Evolutionary conservation across 495 filamentous ascomycete species (phyloP).

Genomic region (Podospora fimiseda): DNA sequence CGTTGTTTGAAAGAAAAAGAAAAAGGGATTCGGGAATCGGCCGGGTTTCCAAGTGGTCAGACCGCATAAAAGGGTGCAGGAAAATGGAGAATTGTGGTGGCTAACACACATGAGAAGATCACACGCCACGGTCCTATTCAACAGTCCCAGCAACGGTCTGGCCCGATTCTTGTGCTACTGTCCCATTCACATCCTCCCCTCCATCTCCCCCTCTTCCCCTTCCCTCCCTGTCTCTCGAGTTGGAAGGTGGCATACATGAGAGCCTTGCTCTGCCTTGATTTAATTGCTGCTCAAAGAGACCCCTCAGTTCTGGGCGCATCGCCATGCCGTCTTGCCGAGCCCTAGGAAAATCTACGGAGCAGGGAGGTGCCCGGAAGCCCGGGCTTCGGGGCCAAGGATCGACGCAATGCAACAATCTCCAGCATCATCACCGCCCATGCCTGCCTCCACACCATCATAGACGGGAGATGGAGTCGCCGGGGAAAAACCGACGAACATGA

Average conservation of each 20-base stretch:
- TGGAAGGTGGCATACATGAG: slow-evolving; percentile 7
- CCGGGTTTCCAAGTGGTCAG: neutral
- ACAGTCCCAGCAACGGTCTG: neutral
- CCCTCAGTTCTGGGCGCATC: neutral
- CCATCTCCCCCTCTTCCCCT: neutral
- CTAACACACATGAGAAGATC: neutral
- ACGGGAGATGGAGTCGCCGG: neutral
- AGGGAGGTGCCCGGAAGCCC: neutral
- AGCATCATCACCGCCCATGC: slow-evolving; percentile 2
- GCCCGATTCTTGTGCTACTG: neutral
- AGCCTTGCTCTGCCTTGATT: neutral
- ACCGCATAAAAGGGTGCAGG: neutral
- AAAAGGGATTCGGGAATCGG: neutral
- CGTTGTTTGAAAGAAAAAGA: neutral
- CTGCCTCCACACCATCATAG: neutral
- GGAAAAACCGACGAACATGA: slow-evolving; percentile 1
- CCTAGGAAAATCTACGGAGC: neutral
- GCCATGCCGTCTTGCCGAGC: neutral
- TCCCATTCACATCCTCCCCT: neutral
- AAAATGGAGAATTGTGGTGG: neutral
- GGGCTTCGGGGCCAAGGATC: neutral
- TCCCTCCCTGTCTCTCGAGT: neutral
- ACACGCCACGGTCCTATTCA: neutral
- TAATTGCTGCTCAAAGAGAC: neutral
- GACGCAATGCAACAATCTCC: neutral